Conservation (phyloP, 306 rosid species). For the Trichosanthes truncata region DNA sequence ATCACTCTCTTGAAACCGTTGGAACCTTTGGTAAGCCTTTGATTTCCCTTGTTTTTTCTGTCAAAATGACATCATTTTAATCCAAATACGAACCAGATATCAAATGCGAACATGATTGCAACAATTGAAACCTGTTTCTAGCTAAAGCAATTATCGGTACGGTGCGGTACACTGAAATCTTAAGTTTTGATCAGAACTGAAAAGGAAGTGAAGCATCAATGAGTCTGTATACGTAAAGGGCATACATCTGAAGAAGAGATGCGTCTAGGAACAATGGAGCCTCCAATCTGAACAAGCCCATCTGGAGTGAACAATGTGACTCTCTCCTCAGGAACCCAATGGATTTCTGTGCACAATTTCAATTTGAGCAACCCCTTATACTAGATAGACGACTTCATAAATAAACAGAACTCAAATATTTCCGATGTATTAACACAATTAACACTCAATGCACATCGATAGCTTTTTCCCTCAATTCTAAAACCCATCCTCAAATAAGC, state of each 20-base stretch:
- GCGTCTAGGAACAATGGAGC: conserved; percentile 68
- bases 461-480: not conserved
- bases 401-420: not conserved
- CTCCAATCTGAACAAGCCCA: conserved; percentile 90
- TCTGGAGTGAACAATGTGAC: conserved; percentile 85
- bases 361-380: conserved; percentile 6
- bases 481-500: not conserved
- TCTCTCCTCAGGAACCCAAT: conserved; percentile 74
- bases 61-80: conserved; percentile 17
- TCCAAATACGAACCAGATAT: not conserved
- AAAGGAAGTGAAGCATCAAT: not conserved
- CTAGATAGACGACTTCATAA: not conserved
- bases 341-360: conserved; percentile 50
- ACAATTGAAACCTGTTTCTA: not conserved
- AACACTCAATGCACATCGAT: not conserved
- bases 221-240: not conserved
- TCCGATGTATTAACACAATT: not conserved
- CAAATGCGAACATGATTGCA: not conserved
- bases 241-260: conserved; percentile 57
- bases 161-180: not conserved
- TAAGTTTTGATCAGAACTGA: not conserved
- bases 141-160: not conserved
- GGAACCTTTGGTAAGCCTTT: conserved; percentile 43
- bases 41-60: conserved; percentile 70
- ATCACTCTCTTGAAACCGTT: conserved; percentile 71